Evolutionary conservation across 148 eudicot species (phyloP).

Genomic region (Cornus florida): DNA sequence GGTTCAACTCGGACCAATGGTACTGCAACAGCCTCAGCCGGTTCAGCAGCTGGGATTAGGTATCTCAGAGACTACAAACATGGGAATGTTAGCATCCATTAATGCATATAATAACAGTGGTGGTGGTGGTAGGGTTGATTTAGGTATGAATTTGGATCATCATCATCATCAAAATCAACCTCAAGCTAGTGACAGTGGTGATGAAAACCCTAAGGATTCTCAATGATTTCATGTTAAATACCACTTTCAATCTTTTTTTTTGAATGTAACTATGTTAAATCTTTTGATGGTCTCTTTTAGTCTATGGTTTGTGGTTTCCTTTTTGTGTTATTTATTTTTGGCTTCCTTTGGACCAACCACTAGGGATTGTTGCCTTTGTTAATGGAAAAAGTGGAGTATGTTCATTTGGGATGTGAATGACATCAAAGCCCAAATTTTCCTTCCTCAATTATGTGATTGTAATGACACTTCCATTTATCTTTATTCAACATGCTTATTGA

Average conservation of each 20-base stretch:
- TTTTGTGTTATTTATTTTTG: too few species aligned
- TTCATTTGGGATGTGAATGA: not conserved
- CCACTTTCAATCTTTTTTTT: not conserved
- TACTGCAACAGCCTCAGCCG: constrained; percentile 23
- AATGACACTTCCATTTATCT: too few species aligned
- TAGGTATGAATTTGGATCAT: constrained; percentile 41
- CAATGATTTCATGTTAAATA: not conserved
- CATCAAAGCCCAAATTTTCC: too few species aligned
- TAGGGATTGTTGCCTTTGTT: not conserved
- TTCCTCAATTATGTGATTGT: too few species aligned
- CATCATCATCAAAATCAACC: constrained; percentile 22
- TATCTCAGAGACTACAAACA: constrained; percentile 23
- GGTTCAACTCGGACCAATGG: constrained; percentile 31
- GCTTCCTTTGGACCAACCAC: not conserved
- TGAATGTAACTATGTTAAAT: not conserved
- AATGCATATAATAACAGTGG: constrained; percentile 18
- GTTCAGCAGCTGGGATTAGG: constrained; percentile 32
- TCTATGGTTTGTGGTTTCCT: not conserved
- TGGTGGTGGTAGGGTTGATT: constrained; percentile 26
- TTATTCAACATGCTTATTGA: too few species aligned
- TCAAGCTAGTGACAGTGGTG: constrained; percentile 25
- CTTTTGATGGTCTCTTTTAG: not conserved
- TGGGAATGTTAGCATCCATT: constrained; percentile 30
- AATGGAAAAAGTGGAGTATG: not conserved
- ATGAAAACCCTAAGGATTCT: constrained; percentile 30